Evolutionary conservation across 768 basidiomycete genomes (phyloP).

Genomic region (Sutorius australiensis): DNA sequence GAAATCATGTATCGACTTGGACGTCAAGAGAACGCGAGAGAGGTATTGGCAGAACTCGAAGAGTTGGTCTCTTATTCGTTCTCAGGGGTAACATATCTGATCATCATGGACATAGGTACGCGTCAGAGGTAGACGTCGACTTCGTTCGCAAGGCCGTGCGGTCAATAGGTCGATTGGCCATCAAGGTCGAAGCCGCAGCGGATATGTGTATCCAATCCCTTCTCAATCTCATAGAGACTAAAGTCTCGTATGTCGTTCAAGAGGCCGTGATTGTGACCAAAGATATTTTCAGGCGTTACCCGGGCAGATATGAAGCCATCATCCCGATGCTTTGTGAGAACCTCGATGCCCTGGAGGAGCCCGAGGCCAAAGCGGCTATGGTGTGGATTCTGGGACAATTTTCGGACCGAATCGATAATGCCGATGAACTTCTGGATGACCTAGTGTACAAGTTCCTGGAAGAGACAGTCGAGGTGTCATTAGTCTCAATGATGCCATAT

Average conservation of each 20-base stretch:
- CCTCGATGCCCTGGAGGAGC: conserved; percentile 87
- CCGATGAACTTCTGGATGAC: conserved; percentile 92
- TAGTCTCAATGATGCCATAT: not conserved
- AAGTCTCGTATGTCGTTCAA: conserved; percentile 95
- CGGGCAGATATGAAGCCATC: conserved; percentile 93
- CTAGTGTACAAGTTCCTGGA: conserved; percentile 85
- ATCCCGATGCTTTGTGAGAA: conserved; percentile 93
- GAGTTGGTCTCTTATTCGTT: conserved; percentile 54
- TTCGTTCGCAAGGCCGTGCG: conserved; percentile 97
- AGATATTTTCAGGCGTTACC: conserved; percentile 96
- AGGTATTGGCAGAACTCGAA: conserved; percentile 91
- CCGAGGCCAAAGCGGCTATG: conserved; percentile 96
- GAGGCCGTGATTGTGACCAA: conserved; percentile 97
- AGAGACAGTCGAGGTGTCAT: conserved; percentile 82
- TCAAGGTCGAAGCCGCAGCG: conserved; percentile 88
- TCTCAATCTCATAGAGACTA: conserved; percentile 83
- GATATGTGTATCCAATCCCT: conserved; percentile 88
- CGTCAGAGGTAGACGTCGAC: conserved; percentile 96
- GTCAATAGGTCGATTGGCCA: conserved; percentile 95
- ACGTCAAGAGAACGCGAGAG: conserved; percentile 87
- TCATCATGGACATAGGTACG: conserved; percentile 59
- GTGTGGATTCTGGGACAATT: conserved; percentile 98
- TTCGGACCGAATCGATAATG: conserved; percentile 92
- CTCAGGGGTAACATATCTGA: not conserved
- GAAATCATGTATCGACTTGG: conserved; percentile 99